Percentiles rank a stretch among this genome's conserved stretches.
phyloP scores from a whole-genome alignment of 2,329 filamentous ascomycete genomes.

The Fusarium haematococcum region DNA sequence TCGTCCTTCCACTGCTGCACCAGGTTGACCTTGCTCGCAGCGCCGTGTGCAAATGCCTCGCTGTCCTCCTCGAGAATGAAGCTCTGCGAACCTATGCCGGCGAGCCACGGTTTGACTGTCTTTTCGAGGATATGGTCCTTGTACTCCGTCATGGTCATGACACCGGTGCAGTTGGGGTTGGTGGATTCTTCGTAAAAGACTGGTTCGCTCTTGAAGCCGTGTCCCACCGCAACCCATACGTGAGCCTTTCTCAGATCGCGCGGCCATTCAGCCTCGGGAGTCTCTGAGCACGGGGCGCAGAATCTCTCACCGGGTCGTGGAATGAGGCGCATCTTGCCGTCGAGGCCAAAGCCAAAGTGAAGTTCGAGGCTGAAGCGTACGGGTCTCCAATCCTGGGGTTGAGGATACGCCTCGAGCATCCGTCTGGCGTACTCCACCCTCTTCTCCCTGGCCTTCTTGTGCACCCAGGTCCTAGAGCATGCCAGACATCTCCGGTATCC shows the following conservation, averaged over 20 bases:
- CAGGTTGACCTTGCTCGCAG: constrained; percentile 50
- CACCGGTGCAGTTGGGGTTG: constrained; percentile 47
- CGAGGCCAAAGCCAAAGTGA: constrained; percentile 54
- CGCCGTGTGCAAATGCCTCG: constrained; percentile 52
- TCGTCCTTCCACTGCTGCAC: constrained; percentile 53
- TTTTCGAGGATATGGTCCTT: constrained; percentile 50
- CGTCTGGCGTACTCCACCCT: constrained; percentile 49
- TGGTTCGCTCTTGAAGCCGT: constrained; percentile 53
- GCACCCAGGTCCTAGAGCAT: constrained; percentile 47
- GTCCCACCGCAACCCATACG: constrained; percentile 51
- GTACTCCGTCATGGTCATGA: constrained; percentile 52
- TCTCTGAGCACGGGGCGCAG: constrained; percentile 44
- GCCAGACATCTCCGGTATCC: constrained; percentile 50
- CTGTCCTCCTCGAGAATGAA: constrained; percentile 53
- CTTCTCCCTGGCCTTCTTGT: constrained; percentile 49
- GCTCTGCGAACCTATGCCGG: constrained; percentile 24
- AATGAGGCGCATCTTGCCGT: constrained; percentile 51
- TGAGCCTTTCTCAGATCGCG: constrained; percentile 51
- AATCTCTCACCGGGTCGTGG: constrained; percentile 50
- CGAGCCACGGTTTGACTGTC: constrained; percentile 50
- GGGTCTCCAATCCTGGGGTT: constrained; percentile 48
- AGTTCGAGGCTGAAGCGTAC: constrained; percentile 53
- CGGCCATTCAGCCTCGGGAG: constrained; percentile 46
- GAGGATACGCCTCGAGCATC: constrained; percentile 49
- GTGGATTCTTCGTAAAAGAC: constrained; percentile 53